Conservation (phyloP, 352 stramenopile genomes). For the Phytopythium boreale region DNA sequence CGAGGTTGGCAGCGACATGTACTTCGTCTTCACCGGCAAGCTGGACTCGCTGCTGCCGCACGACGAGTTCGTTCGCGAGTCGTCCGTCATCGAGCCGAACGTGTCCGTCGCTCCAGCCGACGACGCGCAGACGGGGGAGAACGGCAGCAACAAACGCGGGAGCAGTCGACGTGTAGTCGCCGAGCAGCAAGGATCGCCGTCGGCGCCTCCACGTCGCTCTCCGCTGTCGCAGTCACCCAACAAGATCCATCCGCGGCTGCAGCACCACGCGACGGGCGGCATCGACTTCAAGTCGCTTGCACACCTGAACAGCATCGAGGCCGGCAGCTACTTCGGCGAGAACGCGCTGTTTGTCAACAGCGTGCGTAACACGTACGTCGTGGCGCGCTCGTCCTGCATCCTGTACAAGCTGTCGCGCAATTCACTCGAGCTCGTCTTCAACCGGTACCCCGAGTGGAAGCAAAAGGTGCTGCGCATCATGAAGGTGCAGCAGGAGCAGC, state of each 20-base stretch:
- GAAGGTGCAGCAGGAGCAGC: conserved; percentile 50
- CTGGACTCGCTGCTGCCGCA: conserved; percentile 43
- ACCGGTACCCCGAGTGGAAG: conserved; percentile 71
- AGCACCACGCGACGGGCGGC: conserved; percentile 13
- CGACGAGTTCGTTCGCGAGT: conserved; percentile 28
- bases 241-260: conserved; percentile 20
- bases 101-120: neutral
- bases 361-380: conserved; percentile 48
- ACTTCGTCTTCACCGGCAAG: conserved; percentile 66
- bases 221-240: neutral
- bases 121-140: neutral
- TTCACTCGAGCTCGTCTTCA: conserved; percentile 67
- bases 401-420: conserved; percentile 65
- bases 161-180: neutral
- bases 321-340: conserved; percentile 66
- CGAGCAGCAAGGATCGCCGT: conserved; percentile 5
- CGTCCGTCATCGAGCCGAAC: conserved; percentile 25
- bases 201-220: neutral
- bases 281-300: conserved; percentile 25
- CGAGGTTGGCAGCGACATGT: conserved; percentile 71
- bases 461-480: conserved; percentile 62
- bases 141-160: neutral
- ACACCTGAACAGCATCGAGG: conserved; percentile 50
- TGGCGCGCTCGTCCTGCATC: conserved; percentile 62
- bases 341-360: conserved; percentile 68